Evolutionary conservation across 345 rosid genomes (phyloP).

Genomic region (Conringia planisiliqua): DNA sequence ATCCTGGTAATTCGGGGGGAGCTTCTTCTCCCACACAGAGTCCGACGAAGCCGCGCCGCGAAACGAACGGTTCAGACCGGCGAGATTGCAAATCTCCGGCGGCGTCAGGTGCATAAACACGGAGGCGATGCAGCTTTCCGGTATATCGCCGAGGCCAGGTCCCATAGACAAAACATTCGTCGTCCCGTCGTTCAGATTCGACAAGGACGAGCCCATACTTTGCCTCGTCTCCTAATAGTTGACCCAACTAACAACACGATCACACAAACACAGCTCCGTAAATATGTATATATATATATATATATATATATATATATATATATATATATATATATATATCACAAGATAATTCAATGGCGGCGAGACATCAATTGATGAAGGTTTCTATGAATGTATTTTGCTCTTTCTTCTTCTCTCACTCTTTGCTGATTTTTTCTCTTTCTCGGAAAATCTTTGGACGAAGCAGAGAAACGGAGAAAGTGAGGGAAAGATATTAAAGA

Average conservation of each 20-base stretch:
- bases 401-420: not conserved
- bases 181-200: constrained; percentile 60
- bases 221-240: constrained; percentile 3
- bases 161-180: constrained; percentile 43
- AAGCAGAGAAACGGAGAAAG: constrained; percentile 22
- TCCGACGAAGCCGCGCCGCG: constrained; percentile 94
- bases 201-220: constrained; percentile 82
- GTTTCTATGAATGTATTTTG: not conserved
- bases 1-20: constrained; percentile 74
- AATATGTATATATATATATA: too few relatives aligned
- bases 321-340: too few relatives aligned
- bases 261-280: constrained; percentile 7
- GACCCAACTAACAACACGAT: constrained; percentile 23
- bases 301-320: too few relatives aligned
- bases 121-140: constrained; percentile 90
- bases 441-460: constrained; percentile 14
- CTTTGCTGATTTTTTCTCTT: not conserved
- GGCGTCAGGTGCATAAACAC: constrained; percentile 79
- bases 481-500: constrained; percentile 15
- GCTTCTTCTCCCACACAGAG: constrained; percentile 83
- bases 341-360: too few relatives aligned
- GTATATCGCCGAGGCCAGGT: constrained; percentile 85
- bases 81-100: constrained; percentile 97
- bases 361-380: not conserved
- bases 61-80: constrained; percentile 71